These are phyloP conservation scores for Hyphodiscus hymeniophilus DNA, from an alignment of 495 filamentous ascomycete genomes.

Conservation along the genomic window DNA sequence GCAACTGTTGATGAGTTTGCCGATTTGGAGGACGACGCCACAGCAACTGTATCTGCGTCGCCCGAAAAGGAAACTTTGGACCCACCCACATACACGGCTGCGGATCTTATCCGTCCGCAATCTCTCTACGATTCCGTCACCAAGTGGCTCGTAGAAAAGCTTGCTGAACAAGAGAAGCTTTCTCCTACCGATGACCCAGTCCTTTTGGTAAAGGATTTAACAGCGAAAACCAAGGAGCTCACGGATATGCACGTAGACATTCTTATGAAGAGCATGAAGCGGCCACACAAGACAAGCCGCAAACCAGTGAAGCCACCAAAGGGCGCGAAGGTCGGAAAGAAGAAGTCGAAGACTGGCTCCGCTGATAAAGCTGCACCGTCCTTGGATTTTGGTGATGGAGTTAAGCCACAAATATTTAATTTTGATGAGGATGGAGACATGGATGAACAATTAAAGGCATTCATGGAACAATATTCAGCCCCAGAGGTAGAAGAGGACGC, in stretches of 20 bases:
- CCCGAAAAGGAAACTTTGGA: constrained; percentile 29
- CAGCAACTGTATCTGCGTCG: constrained; percentile 31
- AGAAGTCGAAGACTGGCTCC: constrained; percentile 25
- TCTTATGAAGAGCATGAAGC: constrained; percentile 61
- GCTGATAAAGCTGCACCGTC: constrained; percentile 11
- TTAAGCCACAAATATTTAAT: constrained; percentile 8
- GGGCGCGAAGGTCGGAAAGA: constrained; percentile 35
- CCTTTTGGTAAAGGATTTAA: constrained; percentile 57
- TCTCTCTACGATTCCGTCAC: constrained; percentile 35
- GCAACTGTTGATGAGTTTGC: constrained; percentile 42
- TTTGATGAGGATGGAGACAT: constrained; percentile 9
- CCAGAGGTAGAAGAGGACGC: not conserved
- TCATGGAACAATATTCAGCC: constrained; percentile 5
- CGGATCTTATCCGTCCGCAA: constrained; percentile 53
- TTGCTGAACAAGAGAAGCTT: constrained; percentile 60
- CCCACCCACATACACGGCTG: constrained; percentile 47
- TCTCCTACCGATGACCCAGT: constrained; percentile 61
- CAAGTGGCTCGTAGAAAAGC: constrained; percentile 62
- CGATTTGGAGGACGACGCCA: constrained; percentile 51
- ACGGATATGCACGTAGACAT: constrained; percentile 60
- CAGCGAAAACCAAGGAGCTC: constrained; percentile 50
- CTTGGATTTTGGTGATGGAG: constrained; percentile 5
- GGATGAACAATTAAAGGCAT: constrained; percentile 21
- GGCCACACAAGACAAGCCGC: constrained; percentile 45
- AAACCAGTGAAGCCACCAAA: constrained; percentile 31